These are phyloP conservation scores for Saururus chinensis DNA, from an alignment of 164 flowering plant species.

Conservation along the genomic window DNA sequence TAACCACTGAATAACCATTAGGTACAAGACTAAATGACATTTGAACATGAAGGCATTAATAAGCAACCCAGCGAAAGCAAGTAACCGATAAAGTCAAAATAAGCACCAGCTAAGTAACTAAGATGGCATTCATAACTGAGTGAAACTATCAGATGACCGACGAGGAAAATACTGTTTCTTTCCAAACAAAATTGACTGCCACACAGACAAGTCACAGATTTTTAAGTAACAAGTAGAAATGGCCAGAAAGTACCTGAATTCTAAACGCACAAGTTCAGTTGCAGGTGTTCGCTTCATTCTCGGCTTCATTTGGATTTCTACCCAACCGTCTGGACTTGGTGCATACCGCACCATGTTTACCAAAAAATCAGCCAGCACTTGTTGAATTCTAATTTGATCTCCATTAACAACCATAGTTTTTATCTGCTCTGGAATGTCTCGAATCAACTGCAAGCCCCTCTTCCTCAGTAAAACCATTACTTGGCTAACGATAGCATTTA, in stretches of 20 bases:
- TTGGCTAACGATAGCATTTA: slow-evolving; percentile 93
- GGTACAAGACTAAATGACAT: too few species aligned
- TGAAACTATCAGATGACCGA: too few species aligned
- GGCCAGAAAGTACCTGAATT: slow-evolving; percentile 52
- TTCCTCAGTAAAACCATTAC: slow-evolving; percentile 67
- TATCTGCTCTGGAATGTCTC: slow-evolving; percentile 88
- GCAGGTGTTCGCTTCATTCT: slow-evolving; percentile 44
- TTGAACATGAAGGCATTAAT: too few species aligned
- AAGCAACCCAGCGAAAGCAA: too few species aligned
- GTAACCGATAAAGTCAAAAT: too few species aligned
- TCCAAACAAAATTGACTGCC: too few species aligned
- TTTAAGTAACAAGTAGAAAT: neutral
- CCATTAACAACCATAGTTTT: slow-evolving; percentile 64
- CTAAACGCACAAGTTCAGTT: slow-evolving; percentile 34
- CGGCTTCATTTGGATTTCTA: slow-evolving; percentile 77
- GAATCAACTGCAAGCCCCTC: slow-evolving; percentile 64
- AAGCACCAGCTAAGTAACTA: too few species aligned
- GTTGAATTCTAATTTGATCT: slow-evolving; percentile 83
- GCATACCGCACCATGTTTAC: slow-evolving; percentile 72
- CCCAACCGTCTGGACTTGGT: slow-evolving; percentile 90
- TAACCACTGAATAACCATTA: too few species aligned
- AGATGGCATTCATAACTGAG: too few species aligned
- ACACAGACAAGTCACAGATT: neutral
- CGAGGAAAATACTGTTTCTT: too few species aligned
- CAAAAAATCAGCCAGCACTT: slow-evolving; percentile 74